Evolutionary conservation across 2,329 filamentous ascomycete species (phyloP).

Genomic region (Fusarium ramigenum): DNA sequence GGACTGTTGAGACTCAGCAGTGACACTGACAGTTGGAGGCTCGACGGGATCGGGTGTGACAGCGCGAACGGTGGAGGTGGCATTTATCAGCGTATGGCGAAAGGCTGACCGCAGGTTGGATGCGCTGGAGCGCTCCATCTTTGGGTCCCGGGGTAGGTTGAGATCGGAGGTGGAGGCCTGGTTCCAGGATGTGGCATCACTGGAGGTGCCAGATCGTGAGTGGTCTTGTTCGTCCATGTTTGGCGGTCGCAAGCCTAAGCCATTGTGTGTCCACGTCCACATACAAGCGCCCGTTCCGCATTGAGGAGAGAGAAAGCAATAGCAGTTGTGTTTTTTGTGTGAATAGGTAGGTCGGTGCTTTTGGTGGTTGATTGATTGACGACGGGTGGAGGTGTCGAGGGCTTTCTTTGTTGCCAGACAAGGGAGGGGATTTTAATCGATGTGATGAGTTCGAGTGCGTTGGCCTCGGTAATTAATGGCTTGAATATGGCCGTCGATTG

Average conservation of each 20-base stretch:
- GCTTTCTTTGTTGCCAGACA: slow-evolving; percentile 9
- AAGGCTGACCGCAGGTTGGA: slow-evolving; percentile 49
- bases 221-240: slow-evolving; percentile 57
- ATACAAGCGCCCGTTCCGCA: slow-evolving; percentile 47
- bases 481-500: background rate
- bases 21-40: slow-evolving; percentile 36
- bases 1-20: slow-evolving; percentile 37
- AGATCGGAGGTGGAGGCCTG: slow-evolving; percentile 45
- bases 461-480: background rate
- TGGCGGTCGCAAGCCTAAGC: slow-evolving; percentile 56
- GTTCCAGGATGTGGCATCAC: slow-evolving; percentile 48
- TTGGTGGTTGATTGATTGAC: background rate
- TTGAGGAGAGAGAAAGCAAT: slow-evolving; percentile 38
- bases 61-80: slow-evolving; percentile 64
- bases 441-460: background rate
- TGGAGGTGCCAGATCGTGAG: slow-evolving; percentile 48
- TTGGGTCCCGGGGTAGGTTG: slow-evolving; percentile 43
- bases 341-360: slow-evolving; percentile 3
- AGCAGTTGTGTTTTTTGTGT: slow-evolving; percentile 4
- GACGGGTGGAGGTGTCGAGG: slow-evolving; percentile 13
- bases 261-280: slow-evolving; percentile 54
- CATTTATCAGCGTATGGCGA: slow-evolving; percentile 42
- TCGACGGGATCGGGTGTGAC: slow-evolving; percentile 71
- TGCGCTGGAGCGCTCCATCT: slow-evolving; percentile 49
- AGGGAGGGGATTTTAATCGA: background rate